These are phyloP conservation scores for Maudiozyma turicensis DNA, from an alignment of 805 yeast species.

Conservation along the genomic window DNA sequence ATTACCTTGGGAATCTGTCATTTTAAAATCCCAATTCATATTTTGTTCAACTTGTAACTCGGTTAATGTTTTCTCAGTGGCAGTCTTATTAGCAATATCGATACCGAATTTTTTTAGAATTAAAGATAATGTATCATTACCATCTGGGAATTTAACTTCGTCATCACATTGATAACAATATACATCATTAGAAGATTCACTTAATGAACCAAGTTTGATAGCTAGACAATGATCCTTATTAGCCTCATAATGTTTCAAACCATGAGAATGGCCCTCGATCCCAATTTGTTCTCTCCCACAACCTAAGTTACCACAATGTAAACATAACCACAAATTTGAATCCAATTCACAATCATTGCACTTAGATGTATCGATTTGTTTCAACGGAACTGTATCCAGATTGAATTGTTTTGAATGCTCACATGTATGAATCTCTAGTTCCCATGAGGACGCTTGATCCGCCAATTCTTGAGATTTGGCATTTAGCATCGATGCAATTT, in stretches of 20 bases:
- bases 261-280: slow-evolving; percentile 90
- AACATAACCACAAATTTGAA: slow-evolving; percentile 86
- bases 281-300: slow-evolving; percentile 96
- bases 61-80: slow-evolving; percentile 80
- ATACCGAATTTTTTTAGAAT: slow-evolving; percentile 53
- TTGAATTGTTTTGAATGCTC: slow-evolving; percentile 53
- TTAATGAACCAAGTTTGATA: slow-evolving; percentile 81
- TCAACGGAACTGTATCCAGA: background rate
- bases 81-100: slow-evolving; percentile 41
- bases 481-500: slow-evolving; percentile 17
- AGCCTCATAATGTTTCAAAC: slow-evolving; percentile 55
- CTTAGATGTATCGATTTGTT: slow-evolving; percentile 11
- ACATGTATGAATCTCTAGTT: slow-evolving; percentile 75
- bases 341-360: slow-evolving; percentile 54
- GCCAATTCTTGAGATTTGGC: slow-evolving; percentile 22
- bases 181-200: slow-evolving; percentile 63
- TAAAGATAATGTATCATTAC: slow-evolving; percentile 20
- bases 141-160: slow-evolving; percentile 66
- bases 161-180: slow-evolving; percentile 87
- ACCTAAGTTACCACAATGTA: slow-evolving; percentile 82
- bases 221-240: slow-evolving; percentile 64
- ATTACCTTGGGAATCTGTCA: slow-evolving; percentile 64
- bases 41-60: slow-evolving; percentile 92
- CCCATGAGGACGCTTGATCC: slow-evolving; percentile 83
- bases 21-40: slow-evolving; percentile 82